Conservation (phyloP, 2,329 filamentous ascomycete species). For the Colletotrichum truncatum region DNA sequence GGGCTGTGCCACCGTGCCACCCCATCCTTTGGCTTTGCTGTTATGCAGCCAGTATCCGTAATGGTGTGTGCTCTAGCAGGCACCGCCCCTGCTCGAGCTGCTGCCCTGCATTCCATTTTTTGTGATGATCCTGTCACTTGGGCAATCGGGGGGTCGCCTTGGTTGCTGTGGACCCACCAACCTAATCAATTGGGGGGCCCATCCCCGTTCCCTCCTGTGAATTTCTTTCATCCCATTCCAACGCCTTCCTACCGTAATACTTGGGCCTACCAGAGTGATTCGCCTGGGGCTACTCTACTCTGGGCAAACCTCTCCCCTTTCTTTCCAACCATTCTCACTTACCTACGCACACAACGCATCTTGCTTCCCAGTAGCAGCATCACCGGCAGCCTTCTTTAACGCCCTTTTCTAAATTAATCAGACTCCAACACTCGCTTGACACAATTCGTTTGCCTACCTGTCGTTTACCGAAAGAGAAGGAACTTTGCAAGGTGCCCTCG, state of each 20-base stretch:
- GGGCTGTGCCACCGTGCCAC: slow-evolving; percentile 24
- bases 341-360: slow-evolving; percentile 3
- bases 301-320: neutral
- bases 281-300: neutral
- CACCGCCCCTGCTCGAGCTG: slow-evolving; percentile 15
- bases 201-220: slow-evolving; percentile 23
- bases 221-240: slow-evolving; percentile 24
- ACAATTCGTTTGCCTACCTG: slow-evolving; percentile 16
- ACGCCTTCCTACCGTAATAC: slow-evolving; percentile 14
- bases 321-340: neutral
- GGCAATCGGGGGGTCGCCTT: slow-evolving; percentile 12
- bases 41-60: neutral
- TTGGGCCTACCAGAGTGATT: neutral
- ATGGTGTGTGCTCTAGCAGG: slow-evolving; percentile 17
- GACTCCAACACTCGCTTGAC: slow-evolving; percentile 23
- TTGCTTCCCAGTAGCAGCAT: slow-evolving; percentile 32
- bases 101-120: slow-evolving; percentile 23
- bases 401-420: neutral
- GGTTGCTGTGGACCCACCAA: slow-evolving; percentile 27
- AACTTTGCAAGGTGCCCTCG: neutral
- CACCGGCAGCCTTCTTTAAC: slow-evolving; percentile 2
- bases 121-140: slow-evolving; percentile 14
- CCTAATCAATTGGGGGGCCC: slow-evolving; percentile 28
- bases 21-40: slow-evolving; percentile 3
- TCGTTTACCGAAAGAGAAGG: slow-evolving; percentile 13